Base-by-base conservation (phyloP, 129 eudicot species). In the Saposhnikovia divaricata region DNA sequence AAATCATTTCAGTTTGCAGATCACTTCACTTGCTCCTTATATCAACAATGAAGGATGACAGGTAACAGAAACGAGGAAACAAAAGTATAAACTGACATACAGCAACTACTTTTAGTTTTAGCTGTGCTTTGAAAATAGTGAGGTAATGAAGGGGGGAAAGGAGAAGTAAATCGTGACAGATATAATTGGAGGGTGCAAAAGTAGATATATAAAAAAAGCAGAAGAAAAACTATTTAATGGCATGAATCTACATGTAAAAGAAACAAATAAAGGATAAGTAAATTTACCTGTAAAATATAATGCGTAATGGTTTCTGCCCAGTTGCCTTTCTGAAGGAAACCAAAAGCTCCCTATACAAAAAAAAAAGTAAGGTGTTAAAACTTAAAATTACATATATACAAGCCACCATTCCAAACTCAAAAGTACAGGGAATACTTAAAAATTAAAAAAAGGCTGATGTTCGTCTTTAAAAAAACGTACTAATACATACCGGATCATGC, bases 261-360 rank as follows among this genome's bases (percentile, higher is more conserved):
- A 72, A 40, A 21, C 3, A 8, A 15, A 21, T 4, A 72, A 19
- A 3, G 43, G 48, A 43, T 2, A 51, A 6, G 16, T 21, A 0
- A 21, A 6, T n/a, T 50, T 79, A 90, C 96, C 98, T 87, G 85
- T 93, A 93, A 82, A 93, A 93, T 74, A 93, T 93, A 65, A 93
- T 93, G 87, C 98, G 74, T 53, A 86, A 87, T 71, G 98, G 98
- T 81, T 93, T 93, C 83, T 89, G 94, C 37, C 97, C 94, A 43
- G 98, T 93, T 82, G 98, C 97, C 87, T 87, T 89, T 28, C 91
- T 84, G 85, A 93, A 93, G 51, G 98, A 93, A 61, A 93, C 86
- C 74, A 93, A 82, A 68, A 93, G 98, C 81, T 93, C 98, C 88
- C 98, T 93, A 68, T 81, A 88, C 10, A 43, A 61, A 48, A n/a